Percentiles rank a stretch among this genome's conserved stretches.
phyloP scores from a whole-genome alignment of 352 stramenopile species.

The Phytophthora palmivora region DNA sequence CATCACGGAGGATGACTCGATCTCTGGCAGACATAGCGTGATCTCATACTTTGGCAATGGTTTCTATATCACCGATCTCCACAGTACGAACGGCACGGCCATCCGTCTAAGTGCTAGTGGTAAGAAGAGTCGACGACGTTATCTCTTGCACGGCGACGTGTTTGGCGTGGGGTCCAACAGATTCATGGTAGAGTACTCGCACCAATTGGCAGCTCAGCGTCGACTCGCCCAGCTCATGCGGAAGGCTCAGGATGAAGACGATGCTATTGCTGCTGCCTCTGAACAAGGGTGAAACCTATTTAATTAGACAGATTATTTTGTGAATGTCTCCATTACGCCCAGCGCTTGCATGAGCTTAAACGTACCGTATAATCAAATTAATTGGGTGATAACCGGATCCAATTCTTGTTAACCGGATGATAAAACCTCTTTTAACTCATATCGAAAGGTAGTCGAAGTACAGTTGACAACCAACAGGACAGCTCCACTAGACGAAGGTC shows the following conservation, averaged over 20 bases:
- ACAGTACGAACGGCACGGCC: slow-evolving; percentile 85
- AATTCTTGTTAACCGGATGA: not conserved
- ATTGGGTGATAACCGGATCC: slow-evolving; percentile 2
- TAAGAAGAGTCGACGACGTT: slow-evolving; percentile 62
- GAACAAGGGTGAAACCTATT: slow-evolving; percentile 20
- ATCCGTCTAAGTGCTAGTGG: slow-evolving; percentile 72
- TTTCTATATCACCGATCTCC: slow-evolving; percentile 88
- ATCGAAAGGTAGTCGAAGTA: slow-evolving; percentile 50
- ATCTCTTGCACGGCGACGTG: slow-evolving; percentile 78
- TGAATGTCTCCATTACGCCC: not conserved
- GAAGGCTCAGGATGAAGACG: slow-evolving; percentile 30
- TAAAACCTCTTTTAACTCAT: slow-evolving; percentile 29
- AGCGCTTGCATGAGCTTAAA: no score
- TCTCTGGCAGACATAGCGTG: slow-evolving; percentile 76
- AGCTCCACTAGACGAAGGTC: no score
- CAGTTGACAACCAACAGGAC: slow-evolving; percentile 27
- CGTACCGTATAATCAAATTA: no score
- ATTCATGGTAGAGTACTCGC: slow-evolving; percentile 85
- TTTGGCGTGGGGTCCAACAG: slow-evolving; percentile 87
- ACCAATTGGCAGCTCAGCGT: slow-evolving; percentile 55
- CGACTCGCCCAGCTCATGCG: slow-evolving; percentile 34
- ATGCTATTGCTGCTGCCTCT: slow-evolving; percentile 14
- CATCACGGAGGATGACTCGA: slow-evolving; percentile 84
- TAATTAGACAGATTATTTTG: slow-evolving; percentile 34
- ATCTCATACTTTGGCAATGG: slow-evolving; percentile 78